Evolutionary conservation across 2,329 filamentous ascomycete species (phyloP), one percentile per base, ranked within the genome.

Genomic region (Cadophora gregata): DNA sequence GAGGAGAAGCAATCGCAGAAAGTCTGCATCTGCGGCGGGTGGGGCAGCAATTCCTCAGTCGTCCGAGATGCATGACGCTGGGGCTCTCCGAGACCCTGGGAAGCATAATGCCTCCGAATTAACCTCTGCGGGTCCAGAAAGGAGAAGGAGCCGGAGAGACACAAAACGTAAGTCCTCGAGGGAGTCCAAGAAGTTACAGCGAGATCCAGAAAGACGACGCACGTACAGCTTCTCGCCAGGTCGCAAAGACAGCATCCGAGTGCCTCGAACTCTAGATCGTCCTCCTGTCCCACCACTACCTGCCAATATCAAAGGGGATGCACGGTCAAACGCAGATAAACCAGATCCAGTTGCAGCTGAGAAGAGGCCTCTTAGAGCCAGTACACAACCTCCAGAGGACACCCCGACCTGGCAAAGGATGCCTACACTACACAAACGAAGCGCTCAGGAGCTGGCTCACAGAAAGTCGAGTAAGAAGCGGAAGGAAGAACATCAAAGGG

Each of bases 401-500:
- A 69, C 68, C 50, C 72, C 76, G 72, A 63, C 78, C 75, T 79
- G 82, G 74, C 77, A 82, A 77, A 79, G 81, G 65, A 78, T 80
- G 63, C 83, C 84, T 6, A 89, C 87, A 9, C 77, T 89, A 31
- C 84, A 88, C 72, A 92, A 90, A 77, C 86, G 86, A 72, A 83
- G 83, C 69, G 83, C 84, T 65, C 83, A 85, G 70, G 86, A 88
- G 60, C 81, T 90, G 31, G 79, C 86, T 61, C 86, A 89, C 67
- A 89, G 90, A 68, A 93, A 88, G 75, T 91, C 91, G 48, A 93
- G 88, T 81, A 96, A 92, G 80, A 87, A 90, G 73, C 89, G 90
- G 74, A 89, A 90, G 72, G 85, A 90, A 69, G 92, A 96, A 69
- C 87, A 88, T 76, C 85, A 90, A 66, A 86, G 95, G 65, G 94